Evolutionary conservation across 441 rosid genomes (phyloP), one percentile per base, ranked within the genome.

Genomic region (Erysimum cheiri): DNA sequence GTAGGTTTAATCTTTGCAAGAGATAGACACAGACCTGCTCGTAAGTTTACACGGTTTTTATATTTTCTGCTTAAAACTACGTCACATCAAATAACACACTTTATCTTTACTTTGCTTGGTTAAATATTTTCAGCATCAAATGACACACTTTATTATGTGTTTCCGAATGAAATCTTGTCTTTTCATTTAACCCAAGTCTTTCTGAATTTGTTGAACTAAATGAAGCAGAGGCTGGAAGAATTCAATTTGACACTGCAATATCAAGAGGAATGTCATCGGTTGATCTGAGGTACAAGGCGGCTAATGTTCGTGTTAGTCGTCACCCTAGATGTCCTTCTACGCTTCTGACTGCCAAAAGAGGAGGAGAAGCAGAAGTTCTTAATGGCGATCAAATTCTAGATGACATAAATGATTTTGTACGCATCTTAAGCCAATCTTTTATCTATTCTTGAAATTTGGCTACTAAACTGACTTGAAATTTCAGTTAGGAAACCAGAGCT

Each of bases 321-420:
- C 17, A 1, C 12, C 29, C 50, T 64, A 70, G 70, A 52, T 39
- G 14, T 0, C 13, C 48, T 31, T 32, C 14, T 56, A 83, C 96
- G 13, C 75, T 85, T 88, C 84, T 91, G 58, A 89, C 93, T 13
- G 97, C 93, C 19, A 88, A 69, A 82, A 85, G 82, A 79, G 86
- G 80, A 72, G 96, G 91, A 65, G 77, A 77, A 39, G 78, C 36
- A 48, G 92, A 83, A 77, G 76, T 85, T 81, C 94, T 85, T 57
- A 80, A 82, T 71, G 97, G 95, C 37, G 79, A 79, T 17, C 88
- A 81, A 72, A 82, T 93, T 70, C 75, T 88, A 36, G 71, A 79
- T 67, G 75, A 80, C 73, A 78, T 93, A 50, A 19, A 71, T 37
- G 82, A 79, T 86, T 39, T 55, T 71, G 97, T 89, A 84, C 36